Conservation (phyloP, 768 basidiomycete species). For the Hypholoma fasciculare region DNA sequence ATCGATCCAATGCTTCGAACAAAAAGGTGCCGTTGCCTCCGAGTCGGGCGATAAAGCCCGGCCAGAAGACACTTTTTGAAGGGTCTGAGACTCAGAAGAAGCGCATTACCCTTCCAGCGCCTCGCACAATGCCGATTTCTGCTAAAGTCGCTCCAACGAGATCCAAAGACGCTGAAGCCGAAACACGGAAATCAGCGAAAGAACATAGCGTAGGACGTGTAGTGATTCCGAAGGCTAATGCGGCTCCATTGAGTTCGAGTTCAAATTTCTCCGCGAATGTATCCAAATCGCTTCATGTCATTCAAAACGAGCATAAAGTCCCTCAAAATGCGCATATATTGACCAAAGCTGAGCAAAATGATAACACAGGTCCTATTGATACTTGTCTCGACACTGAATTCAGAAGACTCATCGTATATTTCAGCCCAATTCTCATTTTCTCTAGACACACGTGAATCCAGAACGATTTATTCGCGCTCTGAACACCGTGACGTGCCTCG, state of each 20-base stretch:
- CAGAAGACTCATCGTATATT: not conserved
- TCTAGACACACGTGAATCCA: not conserved
- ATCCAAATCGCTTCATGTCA: too few relatives aligned
- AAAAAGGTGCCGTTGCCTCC: not conserved
- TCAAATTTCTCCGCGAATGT: too few relatives aligned
- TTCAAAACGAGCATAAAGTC: too few relatives aligned
- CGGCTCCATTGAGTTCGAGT: too few relatives aligned
- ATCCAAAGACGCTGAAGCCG: not conserved
- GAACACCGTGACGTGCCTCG: not conserved
- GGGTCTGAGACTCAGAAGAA: constrained; percentile 37
- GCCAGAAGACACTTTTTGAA: constrained; percentile 37
- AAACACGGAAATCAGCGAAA: not conserved
- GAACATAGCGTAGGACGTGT: too few relatives aligned
- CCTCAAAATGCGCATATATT: constrained; percentile 13
- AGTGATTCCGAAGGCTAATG: too few relatives aligned
- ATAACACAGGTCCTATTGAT: not conserved
- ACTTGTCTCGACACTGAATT: not conserved
- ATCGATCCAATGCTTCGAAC: constrained; percentile 30
- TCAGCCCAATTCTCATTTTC: not conserved
- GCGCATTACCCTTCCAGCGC: not conserved
- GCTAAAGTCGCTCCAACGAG: not conserved
- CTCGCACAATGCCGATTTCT: not conserved
- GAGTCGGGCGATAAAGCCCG: not conserved
- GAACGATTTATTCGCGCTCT: not conserved
- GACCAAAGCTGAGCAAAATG: not conserved